Conservation (phyloP, 1,139 yeast species). For the Pichia kudriavzevii region DNA sequence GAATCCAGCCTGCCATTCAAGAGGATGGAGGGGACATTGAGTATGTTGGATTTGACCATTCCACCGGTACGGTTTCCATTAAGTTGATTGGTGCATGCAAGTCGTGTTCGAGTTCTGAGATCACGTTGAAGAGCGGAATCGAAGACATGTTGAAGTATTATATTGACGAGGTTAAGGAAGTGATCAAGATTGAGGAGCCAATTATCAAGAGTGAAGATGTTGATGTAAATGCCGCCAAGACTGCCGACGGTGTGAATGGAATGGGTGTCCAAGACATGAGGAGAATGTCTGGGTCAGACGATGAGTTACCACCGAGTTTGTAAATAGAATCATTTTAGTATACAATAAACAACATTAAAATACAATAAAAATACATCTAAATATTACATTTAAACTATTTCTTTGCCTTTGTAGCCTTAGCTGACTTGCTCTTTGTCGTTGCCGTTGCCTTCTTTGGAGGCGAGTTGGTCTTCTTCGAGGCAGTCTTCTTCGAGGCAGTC, state of each 20-base stretch:
- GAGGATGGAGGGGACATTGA: conserved; percentile 84
- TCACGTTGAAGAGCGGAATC: conserved; percentile 71
- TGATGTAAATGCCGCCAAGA: conserved; percentile 23
- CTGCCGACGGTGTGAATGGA: background rate
- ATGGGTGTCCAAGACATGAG: conserved; percentile 4
- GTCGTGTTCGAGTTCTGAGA: conserved; percentile 68
- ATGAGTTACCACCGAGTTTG: conserved; percentile 34
- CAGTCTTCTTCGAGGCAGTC: background rate
- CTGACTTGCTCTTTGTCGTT: conserved; percentile 8
- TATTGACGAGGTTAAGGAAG: conserved; percentile 68
- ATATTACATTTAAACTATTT: conserved; percentile 1
- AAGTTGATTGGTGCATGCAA: conserved; percentile 74
- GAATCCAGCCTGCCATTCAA: conserved; percentile 90
- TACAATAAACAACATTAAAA: background rate
- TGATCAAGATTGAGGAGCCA: too few relatives aligned
- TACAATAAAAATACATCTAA: background rate
- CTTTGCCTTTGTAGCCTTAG: conserved; percentile 3
- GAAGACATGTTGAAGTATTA: conserved; percentile 77
- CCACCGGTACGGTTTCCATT: conserved; percentile 57
- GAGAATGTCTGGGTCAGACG: too few relatives aligned
- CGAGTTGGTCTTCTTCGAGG: conserved; percentile 23
- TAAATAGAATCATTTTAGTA: background rate
- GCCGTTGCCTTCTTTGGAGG: conserved; percentile 18
- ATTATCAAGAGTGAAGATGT: too few relatives aligned
- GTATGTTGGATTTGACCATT: conserved; percentile 57